A percentile compares a stretch with the other conserved stretches of the same genome.
These are phyloP conservation scores for Trichophyton benhamiae DNA, from an alignment of 2,329 filamentous ascomycete species.

Conservation along the genomic window DNA sequence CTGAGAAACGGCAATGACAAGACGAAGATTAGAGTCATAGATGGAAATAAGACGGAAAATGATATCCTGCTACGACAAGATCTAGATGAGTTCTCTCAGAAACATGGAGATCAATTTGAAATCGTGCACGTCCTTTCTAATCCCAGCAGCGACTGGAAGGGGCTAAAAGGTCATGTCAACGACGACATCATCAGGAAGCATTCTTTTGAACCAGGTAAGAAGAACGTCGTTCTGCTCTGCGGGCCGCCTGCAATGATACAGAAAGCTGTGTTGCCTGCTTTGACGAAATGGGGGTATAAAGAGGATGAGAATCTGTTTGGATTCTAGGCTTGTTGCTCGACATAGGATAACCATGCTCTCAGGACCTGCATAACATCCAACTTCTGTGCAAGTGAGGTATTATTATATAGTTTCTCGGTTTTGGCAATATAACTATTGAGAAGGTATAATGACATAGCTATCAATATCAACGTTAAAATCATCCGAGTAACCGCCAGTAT, in stretches of 20 bases:
- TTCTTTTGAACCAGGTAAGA: slow-evolving; percentile 33
- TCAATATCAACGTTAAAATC: too few species aligned
- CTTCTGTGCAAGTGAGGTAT: too few species aligned
- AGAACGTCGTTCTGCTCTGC: slow-evolving; percentile 37
- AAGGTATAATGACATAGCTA: too few species aligned
- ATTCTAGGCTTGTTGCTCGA: slow-evolving; percentile 19
- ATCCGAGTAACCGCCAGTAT: too few species aligned
- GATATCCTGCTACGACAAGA: slow-evolving; percentile 38
- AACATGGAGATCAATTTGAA: slow-evolving; percentile 30
- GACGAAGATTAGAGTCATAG: slow-evolving; percentile 33
- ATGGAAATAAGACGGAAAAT: slow-evolving; percentile 38
- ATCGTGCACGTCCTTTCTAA: slow-evolving; percentile 39
- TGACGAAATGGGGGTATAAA: slow-evolving; percentile 36
- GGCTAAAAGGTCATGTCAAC: slow-evolving; percentile 35
- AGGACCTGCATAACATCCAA: too few species aligned
- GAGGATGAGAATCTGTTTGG: slow-evolving; percentile 38
- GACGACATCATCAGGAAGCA: slow-evolving; percentile 30
- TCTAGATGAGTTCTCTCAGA: slow-evolving; percentile 30
- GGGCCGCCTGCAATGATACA: slow-evolving; percentile 41
- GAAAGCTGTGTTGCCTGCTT: slow-evolving; percentile 39
- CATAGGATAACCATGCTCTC: too few species aligned
- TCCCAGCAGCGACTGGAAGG: slow-evolving; percentile 35
- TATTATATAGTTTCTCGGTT: too few species aligned
- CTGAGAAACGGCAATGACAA: slow-evolving; percentile 23
- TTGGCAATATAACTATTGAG: too few species aligned